Evolutionary conservation across 257 asterid genomes (phyloP).

Genomic region (Cordia subcordata): DNA sequence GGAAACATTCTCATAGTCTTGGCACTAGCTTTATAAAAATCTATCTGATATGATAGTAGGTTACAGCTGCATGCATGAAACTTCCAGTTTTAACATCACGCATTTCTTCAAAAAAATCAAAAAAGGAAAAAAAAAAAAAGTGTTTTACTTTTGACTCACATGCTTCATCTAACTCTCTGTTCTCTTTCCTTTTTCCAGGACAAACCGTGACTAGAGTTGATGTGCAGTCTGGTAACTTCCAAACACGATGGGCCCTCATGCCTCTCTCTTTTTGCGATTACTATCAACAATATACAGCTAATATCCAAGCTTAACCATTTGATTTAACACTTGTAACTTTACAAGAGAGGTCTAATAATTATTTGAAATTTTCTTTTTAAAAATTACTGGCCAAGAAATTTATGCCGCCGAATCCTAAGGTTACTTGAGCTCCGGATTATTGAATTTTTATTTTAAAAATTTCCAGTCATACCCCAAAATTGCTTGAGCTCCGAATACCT

Average conservation of each 20-base stretch:
- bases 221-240: background rate
- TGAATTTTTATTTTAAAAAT: too few relatives aligned
- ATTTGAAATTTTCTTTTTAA: too few relatives aligned
- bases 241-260: constrained; percentile 3
- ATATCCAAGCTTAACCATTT: too few relatives aligned
- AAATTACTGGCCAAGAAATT: too few relatives aligned
- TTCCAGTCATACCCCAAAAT: too few relatives aligned
- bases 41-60: background rate
- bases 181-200: background rate
- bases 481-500: too few relatives aligned
- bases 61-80: constrained; percentile 3
- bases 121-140: too few relatives aligned
- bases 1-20: constrained; percentile 1
- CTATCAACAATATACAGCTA: background rate
- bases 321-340: too few relatives aligned
- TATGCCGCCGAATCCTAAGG: too few relatives aligned
- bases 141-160: constrained; percentile 4
- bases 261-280: background rate
- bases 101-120: constrained; percentile 1
- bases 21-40: background rate
- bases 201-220: background rate
- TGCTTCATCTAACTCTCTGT: background rate
- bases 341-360: too few relatives aligned
- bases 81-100: background rate
- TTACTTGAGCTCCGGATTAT: too few relatives aligned